phyloP scores from a whole-genome alignment of 2,329 filamentous ascomycete species.

The Aureobasidium sp. region DNA sequence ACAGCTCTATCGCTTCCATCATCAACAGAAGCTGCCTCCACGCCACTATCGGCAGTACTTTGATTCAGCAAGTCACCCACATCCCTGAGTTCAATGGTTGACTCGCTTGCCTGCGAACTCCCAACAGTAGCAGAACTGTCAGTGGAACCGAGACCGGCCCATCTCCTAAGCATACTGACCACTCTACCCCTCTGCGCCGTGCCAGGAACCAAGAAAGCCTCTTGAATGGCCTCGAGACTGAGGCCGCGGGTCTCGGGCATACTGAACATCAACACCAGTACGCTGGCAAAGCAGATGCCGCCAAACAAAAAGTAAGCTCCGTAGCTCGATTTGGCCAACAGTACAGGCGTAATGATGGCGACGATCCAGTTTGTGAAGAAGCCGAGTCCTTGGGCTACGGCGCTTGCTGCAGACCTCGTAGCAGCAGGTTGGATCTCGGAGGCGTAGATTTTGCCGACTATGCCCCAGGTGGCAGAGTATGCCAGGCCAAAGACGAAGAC shows the following conservation, averaged over 20 bases:
- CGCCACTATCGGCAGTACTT: neutral
- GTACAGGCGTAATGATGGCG: constrained; percentile 39
- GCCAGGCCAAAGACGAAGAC: constrained; percentile 42
- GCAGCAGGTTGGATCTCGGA: constrained; percentile 48
- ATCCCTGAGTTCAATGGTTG: neutral
- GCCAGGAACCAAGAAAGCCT: constrained; percentile 2
- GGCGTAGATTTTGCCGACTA: constrained; percentile 48
- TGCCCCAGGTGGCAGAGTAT: constrained; percentile 43
- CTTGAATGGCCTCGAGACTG: constrained; percentile 13
- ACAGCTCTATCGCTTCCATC: neutral
- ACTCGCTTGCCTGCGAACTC: neutral
- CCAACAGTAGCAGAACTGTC: neutral
- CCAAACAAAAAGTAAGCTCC: constrained; percentile 29
- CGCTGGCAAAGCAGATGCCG: constrained; percentile 14
- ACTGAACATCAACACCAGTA: constrained; percentile 6
- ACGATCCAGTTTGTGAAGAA: constrained; percentile 35
- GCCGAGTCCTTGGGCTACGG: constrained; percentile 44
- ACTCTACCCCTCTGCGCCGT: neutral
- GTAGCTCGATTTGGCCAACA: constrained; percentile 33
- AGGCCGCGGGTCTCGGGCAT: constrained; percentile 15
- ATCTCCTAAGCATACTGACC: neutral
- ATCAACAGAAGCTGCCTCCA: neutral
- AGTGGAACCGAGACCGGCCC: neutral
- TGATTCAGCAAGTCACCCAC: neutral
- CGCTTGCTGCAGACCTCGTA: constrained; percentile 45